phyloP scores from a whole-genome alignment of 179 eudicot genomes.

The Drosera spatulata region DNA sequence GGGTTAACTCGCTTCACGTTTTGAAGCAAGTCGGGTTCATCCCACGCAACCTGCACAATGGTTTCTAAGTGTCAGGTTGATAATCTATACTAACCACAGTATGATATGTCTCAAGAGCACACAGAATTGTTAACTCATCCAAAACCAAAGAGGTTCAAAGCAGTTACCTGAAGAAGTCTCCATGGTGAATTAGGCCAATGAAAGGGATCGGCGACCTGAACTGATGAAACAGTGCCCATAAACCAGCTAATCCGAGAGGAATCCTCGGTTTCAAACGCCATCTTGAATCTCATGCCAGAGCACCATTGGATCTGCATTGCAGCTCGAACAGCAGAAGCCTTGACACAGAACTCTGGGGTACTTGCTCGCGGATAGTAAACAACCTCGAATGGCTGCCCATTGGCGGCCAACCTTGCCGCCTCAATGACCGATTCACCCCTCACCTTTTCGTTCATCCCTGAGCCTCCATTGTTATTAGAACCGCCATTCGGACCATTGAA shows the following conservation, averaged over 20 bases:
- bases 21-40: constrained; percentile 53
- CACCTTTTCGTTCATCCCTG: constrained; percentile 1
- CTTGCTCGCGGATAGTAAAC: constrained; percentile 7
- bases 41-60: constrained; percentile 47
- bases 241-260: constrained; percentile 12
- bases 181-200: constrained; percentile 12
- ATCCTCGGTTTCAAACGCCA: constrained; percentile 13
- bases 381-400: constrained; percentile 7
- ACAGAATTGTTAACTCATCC: background rate
- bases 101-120: background rate
- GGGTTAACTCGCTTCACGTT: constrained; percentile 22
- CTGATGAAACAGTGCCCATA: constrained; percentile 9
- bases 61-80: background rate
- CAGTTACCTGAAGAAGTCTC: constrained; percentile 11
- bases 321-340: constrained; percentile 3
- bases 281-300: constrained; percentile 4
- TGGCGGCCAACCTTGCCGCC: constrained; percentile 2
- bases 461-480: background rate
- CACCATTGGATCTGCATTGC: constrained; percentile 4
- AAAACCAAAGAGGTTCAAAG: background rate
- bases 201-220: constrained; percentile 5
- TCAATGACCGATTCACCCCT: constrained; percentile 4
- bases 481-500: constrained; percentile 4
- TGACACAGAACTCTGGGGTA: constrained; percentile 12
- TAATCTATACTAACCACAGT: too few relatives aligned